Conservation (phyloP, 495 filamentous ascomycete genomes). For the Zalerion maritima region DNA sequence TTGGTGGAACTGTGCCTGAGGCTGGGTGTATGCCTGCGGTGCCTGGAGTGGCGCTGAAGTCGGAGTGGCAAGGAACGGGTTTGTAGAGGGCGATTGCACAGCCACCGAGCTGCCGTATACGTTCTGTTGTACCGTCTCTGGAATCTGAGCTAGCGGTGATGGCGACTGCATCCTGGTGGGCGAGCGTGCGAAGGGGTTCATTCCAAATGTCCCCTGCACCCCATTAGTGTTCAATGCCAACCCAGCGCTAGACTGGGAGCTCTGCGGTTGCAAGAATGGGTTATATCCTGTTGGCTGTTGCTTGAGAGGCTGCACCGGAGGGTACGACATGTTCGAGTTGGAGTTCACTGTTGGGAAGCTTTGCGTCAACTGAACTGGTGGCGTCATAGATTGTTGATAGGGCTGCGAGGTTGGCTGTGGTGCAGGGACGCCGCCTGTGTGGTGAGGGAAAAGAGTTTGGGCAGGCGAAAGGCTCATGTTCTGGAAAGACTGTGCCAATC, state of each 20-base stretch:
- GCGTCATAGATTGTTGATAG: constrained; percentile 43
- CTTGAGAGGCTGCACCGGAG: constrained; percentile 18
- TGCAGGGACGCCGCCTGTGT: constrained; percentile 59
- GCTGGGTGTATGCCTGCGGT: constrained; percentile 19
- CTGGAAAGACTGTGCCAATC: constrained; percentile 54
- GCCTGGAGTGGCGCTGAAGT: too few species aligned
- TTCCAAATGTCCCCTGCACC: constrained; percentile 15
- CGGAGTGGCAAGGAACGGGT: too few species aligned
- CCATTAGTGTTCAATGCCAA: constrained; percentile 26
- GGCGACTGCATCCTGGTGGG: constrained; percentile 29
- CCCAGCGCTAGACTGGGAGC: constrained; percentile 5
- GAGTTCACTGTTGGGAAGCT: constrained; percentile 28
- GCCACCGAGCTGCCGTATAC: too few species aligned
- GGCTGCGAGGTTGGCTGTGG: constrained; percentile 35
- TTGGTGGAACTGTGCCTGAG: constrained; percentile 12
- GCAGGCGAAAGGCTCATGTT: constrained; percentile 49
- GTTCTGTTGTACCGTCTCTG: constrained; percentile 20
- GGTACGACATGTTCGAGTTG: constrained; percentile 32
- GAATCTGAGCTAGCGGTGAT: constrained; percentile 30
- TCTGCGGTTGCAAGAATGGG: constrained; percentile 43
- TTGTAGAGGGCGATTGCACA: too few species aligned
- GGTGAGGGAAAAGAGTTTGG: constrained; percentile 66
- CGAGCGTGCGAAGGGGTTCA: constrained; percentile 32
- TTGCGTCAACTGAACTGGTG: constrained; percentile 40
- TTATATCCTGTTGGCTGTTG: constrained; percentile 37